Conservation (phyloP, 495 filamentous ascomycete species). For the Tuber brumale region DNA sequence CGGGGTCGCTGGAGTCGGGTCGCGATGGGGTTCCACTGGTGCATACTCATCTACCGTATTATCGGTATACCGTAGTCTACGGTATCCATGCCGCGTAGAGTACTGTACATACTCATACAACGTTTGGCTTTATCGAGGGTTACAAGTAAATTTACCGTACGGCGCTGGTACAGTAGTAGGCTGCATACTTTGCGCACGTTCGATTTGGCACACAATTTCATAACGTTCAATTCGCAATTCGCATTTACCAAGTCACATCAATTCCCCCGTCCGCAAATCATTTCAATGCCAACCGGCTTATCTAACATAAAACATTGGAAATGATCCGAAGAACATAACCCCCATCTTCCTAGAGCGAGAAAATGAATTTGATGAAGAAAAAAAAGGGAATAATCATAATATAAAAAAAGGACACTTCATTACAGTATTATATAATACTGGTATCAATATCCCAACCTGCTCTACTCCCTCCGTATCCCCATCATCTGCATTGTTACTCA, state of each 20-base stretch:
- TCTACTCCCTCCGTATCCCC: background rate
- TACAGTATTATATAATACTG: slow-evolving; percentile 5
- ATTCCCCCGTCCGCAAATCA: background rate
- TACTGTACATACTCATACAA: too few relatives aligned
- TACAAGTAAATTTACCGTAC: too few relatives aligned
- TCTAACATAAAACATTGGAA: background rate
- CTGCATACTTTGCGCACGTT: background rate
- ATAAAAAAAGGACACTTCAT: background rate
- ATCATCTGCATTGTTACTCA: background rate
- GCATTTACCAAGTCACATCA: background rate
- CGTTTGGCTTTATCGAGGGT: background rate
- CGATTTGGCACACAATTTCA: background rate
- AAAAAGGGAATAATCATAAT: background rate
- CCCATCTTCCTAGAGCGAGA: background rate
- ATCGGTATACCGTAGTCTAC: too few relatives aligned
- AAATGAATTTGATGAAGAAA: background rate
- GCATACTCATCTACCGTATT: too few relatives aligned
- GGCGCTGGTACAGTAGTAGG: too few relatives aligned
- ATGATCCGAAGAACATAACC: background rate
- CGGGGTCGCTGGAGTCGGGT: background rate
- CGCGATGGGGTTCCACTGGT: background rate
- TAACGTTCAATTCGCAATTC: background rate
- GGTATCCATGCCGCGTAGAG: background rate
- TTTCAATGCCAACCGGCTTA: background rate
- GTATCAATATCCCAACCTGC: background rate